Evolutionary conservation across 257 asterid species (phyloP).

Genomic region (Solanum bulbocastanum): DNA sequence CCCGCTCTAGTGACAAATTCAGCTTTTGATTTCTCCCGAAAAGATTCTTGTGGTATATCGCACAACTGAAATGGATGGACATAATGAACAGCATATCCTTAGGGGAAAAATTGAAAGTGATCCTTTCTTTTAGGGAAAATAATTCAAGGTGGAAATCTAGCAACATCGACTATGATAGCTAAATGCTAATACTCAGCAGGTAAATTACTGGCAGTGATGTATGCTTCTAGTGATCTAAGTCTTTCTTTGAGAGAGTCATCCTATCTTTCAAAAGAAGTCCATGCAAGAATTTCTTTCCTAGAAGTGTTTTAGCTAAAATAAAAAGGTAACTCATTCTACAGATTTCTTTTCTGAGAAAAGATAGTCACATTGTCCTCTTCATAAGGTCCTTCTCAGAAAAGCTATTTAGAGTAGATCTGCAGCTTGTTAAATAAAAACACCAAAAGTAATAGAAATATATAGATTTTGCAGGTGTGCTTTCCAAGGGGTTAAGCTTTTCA

Average conservation of each 20-base stretch:
- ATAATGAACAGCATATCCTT: neutral
- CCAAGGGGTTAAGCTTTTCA: neutral
- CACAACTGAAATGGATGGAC: slow-evolving; percentile 57
- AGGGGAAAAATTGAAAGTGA: neutral
- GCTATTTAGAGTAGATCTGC: neutral
- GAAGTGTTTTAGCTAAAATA: neutral
- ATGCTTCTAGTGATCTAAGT: neutral
- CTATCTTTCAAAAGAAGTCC: neutral
- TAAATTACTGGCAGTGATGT: neutral
- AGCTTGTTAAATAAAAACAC: neutral
- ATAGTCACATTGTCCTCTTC: neutral
- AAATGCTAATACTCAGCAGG: neutral
- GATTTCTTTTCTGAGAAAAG: neutral
- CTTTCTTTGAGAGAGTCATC: neutral
- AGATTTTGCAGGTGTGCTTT: neutral
- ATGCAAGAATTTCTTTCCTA: neutral
- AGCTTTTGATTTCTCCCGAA: slow-evolving; percentile 94
- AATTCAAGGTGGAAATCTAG: neutral
- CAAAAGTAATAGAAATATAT: neutral
- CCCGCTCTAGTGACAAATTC: slow-evolving; percentile 88
- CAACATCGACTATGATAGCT: neutral
- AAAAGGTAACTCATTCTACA: neutral
- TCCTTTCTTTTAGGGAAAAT: neutral
- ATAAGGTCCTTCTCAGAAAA: neutral
- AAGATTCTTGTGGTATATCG: slow-evolving; percentile 86